phyloP scores from a whole-genome alignment of 768 basidiomycete species.

The Candolleomyces aberdarensis region DNA sequence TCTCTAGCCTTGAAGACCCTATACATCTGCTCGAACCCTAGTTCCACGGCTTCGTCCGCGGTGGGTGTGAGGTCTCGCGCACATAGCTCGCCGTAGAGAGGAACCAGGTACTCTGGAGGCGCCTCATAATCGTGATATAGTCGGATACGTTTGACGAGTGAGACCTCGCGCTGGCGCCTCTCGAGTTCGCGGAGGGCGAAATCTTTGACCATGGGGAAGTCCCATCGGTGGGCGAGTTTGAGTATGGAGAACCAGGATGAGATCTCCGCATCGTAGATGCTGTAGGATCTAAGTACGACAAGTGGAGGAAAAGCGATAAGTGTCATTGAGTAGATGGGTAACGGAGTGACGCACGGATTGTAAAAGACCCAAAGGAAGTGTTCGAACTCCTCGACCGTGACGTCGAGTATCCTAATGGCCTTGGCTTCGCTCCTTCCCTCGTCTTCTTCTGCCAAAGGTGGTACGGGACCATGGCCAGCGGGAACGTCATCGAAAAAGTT shows the following conservation, averaged over 20 bases:
- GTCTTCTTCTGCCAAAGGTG: neutral
- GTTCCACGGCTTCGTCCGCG: slow-evolving; percentile 47
- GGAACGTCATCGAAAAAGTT: slow-evolving; percentile 10
- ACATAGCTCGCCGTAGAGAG: slow-evolving; percentile 55
- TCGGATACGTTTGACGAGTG: slow-evolving; percentile 29
- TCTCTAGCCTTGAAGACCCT: slow-evolving; percentile 52
- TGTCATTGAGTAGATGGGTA: slow-evolving; percentile 15
- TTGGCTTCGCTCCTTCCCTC: slow-evolving; percentile 4
- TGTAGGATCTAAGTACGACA: slow-evolving; percentile 42
- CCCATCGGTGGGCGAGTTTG: slow-evolving; percentile 53
- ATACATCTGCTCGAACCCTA: slow-evolving; percentile 52
- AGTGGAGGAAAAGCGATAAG: neutral
- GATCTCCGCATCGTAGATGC: slow-evolving; percentile 47
- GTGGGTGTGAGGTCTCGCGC: slow-evolving; percentile 47
- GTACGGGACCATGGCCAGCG: neutral
- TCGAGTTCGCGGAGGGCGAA: slow-evolving; percentile 61
- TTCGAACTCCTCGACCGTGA: slow-evolving; percentile 11
- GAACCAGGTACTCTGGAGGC: slow-evolving; percentile 44
- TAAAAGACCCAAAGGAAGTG: slow-evolving; percentile 14
- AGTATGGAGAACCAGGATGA: slow-evolving; percentile 58
- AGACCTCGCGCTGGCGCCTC: slow-evolving; percentile 17
- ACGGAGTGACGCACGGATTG: slow-evolving; percentile 9
- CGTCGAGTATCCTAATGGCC: slow-evolving; percentile 8
- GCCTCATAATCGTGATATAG: slow-evolving; percentile 53
- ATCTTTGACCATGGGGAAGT: slow-evolving; percentile 51